A percentile compares a stretch with the other conserved stretches of the same genome.
Conservation (phyloP, 2,329 filamentous ascomycete genomes). For the Talaromyces albobiverticillius region DNA sequence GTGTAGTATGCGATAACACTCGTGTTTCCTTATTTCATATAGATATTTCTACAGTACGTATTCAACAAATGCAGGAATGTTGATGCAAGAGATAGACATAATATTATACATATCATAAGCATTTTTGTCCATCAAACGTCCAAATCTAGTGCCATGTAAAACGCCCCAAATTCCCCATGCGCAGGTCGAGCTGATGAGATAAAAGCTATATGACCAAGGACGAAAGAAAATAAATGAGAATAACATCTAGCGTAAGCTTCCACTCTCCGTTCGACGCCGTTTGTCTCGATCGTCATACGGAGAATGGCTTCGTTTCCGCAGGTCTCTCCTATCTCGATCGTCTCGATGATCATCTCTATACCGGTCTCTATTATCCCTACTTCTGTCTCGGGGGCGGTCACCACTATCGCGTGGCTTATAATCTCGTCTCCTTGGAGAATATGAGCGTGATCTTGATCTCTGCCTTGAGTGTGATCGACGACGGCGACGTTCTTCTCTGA, state of each 20-base stretch:
- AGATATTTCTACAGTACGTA: too few relatives aligned
- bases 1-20: too few relatives aligned
- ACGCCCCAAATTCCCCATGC: neutral
- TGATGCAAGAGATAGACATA: neutral
- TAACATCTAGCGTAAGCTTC: neutral
- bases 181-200: neutral
- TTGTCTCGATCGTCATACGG: constrained; percentile 43
- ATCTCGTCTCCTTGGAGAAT: constrained; percentile 46
- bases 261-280: constrained; percentile 34
- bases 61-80: neutral
- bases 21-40: too few relatives aligned
- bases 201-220: too few relatives aligned
- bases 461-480: constrained; percentile 31
- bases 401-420: constrained; percentile 46
- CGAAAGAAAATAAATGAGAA: neutral
- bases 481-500: constrained; percentile 30
- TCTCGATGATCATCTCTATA: constrained; percentile 49
- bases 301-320: constrained; percentile 40
- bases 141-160: neutral
- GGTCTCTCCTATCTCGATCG: constrained; percentile 26
- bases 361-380: constrained; percentile 38
- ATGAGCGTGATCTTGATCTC: constrained; percentile 46
- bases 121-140: neutral
- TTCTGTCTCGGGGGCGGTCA: constrained; percentile 36
- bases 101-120: neutral